These are phyloP conservation scores for Dioscorea dumetorum DNA, from an alignment of 106 monocot genomes.

Conservation along the genomic window DNA sequence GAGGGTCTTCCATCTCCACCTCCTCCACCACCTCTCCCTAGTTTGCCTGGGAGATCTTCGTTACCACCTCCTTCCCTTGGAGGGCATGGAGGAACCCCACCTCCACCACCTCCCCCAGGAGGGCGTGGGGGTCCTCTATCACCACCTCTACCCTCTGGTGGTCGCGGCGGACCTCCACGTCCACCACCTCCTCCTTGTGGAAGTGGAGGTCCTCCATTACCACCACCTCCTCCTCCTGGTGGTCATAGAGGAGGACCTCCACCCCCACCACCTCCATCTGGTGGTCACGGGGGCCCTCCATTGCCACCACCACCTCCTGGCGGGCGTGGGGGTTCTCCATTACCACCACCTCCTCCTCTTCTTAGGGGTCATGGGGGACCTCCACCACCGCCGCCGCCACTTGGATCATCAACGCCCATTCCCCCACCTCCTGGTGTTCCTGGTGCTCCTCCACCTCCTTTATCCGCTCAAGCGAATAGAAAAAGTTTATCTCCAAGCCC, in stretches of 20 bases:
- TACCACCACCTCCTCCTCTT: conserved; percentile 22
- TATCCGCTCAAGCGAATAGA: conserved; percentile 6
- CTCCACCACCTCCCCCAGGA: conserved; percentile 26
- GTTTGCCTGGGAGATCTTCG: neutral
- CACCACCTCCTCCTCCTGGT: conserved; percentile 31
- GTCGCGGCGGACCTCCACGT: conserved; percentile 6
- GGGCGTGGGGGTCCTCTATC: conserved; percentile 17
- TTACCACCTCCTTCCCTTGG: conserved; percentile 6
- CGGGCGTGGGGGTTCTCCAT: conserved; percentile 17
- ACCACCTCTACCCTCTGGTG: conserved; percentile 25
- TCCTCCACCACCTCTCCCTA: conserved; percentile 4
- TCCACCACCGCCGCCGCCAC: conserved; percentile 1
- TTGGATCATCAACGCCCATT: neutral
- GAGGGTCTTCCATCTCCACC: neutral
- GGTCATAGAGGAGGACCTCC: conserved; percentile 13
- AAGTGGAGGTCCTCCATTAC: conserved; percentile 24
- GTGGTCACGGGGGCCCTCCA: conserved; percentile 13
- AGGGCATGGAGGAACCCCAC: conserved; percentile 8
- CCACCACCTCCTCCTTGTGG: conserved; percentile 40
- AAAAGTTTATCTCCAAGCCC: conserved; percentile 26
- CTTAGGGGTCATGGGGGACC: conserved; percentile 10
- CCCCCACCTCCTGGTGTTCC: conserved; percentile 8
- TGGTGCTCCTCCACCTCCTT: conserved; percentile 62
- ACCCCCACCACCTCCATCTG: conserved; percentile 27
- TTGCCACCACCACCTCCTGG: conserved; percentile 19